Evolutionary conservation across 331 rosid genomes (phyloP).

Genomic region (Malus hybrid): DNA sequence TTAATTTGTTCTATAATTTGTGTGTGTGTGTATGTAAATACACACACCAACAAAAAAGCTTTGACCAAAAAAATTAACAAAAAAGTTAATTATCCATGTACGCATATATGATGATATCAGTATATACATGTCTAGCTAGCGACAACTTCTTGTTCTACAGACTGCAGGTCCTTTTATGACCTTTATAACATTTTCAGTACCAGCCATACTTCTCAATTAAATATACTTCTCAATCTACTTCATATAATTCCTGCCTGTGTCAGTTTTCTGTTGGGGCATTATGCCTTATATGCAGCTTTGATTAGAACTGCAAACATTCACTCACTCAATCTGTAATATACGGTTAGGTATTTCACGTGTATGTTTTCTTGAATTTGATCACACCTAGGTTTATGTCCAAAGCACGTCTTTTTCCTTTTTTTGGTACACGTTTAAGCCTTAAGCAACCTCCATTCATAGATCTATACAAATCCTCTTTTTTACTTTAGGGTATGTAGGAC

Average conservation of each 20-base stretch:
- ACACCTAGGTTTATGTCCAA: neutral
- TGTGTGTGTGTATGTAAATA: neutral
- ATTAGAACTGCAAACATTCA: slow-evolving; percentile 5
- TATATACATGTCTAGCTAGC: neutral
- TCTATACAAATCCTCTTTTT: neutral
- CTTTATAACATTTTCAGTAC: slow-evolving; percentile 23
- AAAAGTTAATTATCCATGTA: too few species aligned
- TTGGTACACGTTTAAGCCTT: neutral
- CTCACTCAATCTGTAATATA: neutral
- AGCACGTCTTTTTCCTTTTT: neutral
- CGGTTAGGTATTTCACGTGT: neutral
- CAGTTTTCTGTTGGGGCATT: slow-evolving; percentile 26
- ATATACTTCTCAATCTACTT: slow-evolving; percentile 9
- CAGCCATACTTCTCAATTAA: slow-evolving; percentile 25
- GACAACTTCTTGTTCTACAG: neutral
- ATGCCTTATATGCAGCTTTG: slow-evolving; percentile 8
- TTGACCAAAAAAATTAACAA: too few species aligned
- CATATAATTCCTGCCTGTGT: slow-evolving; percentile 29
- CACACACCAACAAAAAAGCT: too few species aligned
- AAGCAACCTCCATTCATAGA: neutral
- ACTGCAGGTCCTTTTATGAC: neutral
- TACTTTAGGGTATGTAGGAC: too few species aligned
- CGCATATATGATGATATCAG: too few species aligned
- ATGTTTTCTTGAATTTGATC: neutral
- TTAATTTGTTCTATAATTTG: neutral